Percentiles rank a stretch among this genome's conserved stretches.
Evolutionary conservation across 345 rosid species (phyloP).

Genomic region (Aquilaria malaccensis): DNA sequence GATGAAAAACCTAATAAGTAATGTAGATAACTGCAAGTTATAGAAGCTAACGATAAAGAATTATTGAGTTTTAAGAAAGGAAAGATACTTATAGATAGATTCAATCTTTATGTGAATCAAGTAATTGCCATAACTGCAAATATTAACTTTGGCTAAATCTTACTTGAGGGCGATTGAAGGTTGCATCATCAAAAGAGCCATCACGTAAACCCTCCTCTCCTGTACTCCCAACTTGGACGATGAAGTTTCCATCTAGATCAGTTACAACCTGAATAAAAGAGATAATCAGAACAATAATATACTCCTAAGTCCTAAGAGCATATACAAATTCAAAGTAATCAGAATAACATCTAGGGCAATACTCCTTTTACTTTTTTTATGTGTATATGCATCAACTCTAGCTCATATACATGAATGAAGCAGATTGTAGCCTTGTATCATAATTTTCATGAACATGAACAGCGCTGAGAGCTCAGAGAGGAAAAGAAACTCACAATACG

Average conservation of each 20-base stretch:
- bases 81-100: no score
- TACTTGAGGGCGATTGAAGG: slow-evolving; percentile 86
- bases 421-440: no score
- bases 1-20: background rate
- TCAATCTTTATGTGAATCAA: no score
- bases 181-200: slow-evolving; percentile 81
- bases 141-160: slow-evolving; percentile 11
- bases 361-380: no score
- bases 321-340: background rate
- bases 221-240: slow-evolving; percentile 72
- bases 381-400: no score
- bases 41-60: slow-evolving; percentile 2
- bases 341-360: background rate
- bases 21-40: slow-evolving; percentile 1
- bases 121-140: background rate
- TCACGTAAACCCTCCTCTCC: slow-evolving; percentile 82
- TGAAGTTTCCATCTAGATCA: slow-evolving; percentile 80
- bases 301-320: background rate
- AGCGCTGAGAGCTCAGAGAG: slow-evolving; percentile 10
- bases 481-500: slow-evolving; percentile 57
- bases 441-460: background rate
- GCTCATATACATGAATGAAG: background rate
- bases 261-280: slow-evolving; percentile 62
- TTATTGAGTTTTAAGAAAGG: background rate
- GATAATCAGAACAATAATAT: slow-evolving; percentile 7